Base-by-base conservation (phyloP, 768 basidiomycete genomes). In the Suillus brevipes region DNA sequence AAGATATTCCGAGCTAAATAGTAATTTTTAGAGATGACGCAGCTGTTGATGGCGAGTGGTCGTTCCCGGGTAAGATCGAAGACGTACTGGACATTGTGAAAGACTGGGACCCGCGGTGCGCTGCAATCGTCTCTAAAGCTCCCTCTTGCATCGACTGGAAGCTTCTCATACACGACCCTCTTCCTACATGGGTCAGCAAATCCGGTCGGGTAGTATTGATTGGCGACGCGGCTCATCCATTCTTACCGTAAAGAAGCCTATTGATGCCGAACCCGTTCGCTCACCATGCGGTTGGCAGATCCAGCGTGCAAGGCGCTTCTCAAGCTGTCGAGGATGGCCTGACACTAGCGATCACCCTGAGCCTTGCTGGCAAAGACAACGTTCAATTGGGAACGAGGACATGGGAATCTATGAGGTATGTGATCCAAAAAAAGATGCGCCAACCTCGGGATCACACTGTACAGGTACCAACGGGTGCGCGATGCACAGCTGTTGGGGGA, bases 311-410 rank as follows among this genome's bases (percentile, higher is more conserved):
- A 66, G 81, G 80, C 7, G 80, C 80, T 5, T 76, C 81, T 1
- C 78, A 81, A 59, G 80, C 79, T 1, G 74, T 80, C 28, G 81
- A 83, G 62, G 80, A 82, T 64, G 80, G 72, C 2, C 76, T 77
- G 0, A 74, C 78, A 2, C 66, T 81, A 14, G 77, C 74, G 0
- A 70, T 75, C 13, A 68, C 73, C 4, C 67, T 82, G 13, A 23
- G 52, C 23, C 55, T 66, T 36, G 64, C 53, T 6, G 65, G 59
- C 0, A 70, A 62, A 53, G 62, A 38, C 28, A 34, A 52, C 14
- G 28, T 60, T 23, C 25, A 23, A 20, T 52, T 67, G 52, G 71
- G 59, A 5, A 38, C 59, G 45, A 68, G 63, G 52, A 37, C 62
- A 66, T 66, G 61, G 31, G 73, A 75, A 53, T 20, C 55, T 25